Base-by-base conservation (phyloP, 352 stramenopile genomes). In the Phytophthora megakarya region DNA sequence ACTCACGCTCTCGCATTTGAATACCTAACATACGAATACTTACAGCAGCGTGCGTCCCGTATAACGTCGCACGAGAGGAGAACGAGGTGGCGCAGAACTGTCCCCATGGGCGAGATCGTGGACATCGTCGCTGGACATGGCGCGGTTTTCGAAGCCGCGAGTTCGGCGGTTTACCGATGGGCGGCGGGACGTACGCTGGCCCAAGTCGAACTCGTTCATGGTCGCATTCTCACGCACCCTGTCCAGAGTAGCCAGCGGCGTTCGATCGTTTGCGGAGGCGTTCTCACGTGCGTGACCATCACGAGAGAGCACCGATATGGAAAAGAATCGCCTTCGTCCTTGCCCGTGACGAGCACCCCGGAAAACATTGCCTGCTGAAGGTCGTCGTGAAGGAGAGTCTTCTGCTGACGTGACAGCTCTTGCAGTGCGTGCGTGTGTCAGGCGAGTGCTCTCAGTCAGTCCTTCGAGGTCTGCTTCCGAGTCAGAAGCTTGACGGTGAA, bases 341-440 rank as follows among this genome's bases (percentile, higher is more conserved):
- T 76, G 71, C 1, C 73, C 76, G 61, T 90, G 83, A 15, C 81
- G 81, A 1, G 81, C 78, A 9, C 70, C 81, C 3, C 76, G 81
- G 67, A 91, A 92, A 42, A 91, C 58, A 49, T 88, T 93, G 30
- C 83, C 82, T 1, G 70, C 73, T 42, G 85, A 92, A 25, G 67
- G 44, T 46, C 65, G 40, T 15, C 5, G 44, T 19, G 39, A 19
- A 9, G 61, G 43, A 16, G 65, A 54, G 2, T 63, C 53, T 0
- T 62, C 70, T 18, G 53, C 54, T 11, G 66, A 32, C 3, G 66
- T 81, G 22, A 49, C 44, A 15, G 73, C 67, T 15, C 59, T 61
- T 40, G 10, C 33, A 10, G 23, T 19, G 28, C 58, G 61, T 18
- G 44, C 30, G 11, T 52, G 39, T n/a, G 52, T 16, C 6, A 43